Conservation (phyloP, 805 yeast species). For the Wickerhamomyces ciferrii region DNA sequence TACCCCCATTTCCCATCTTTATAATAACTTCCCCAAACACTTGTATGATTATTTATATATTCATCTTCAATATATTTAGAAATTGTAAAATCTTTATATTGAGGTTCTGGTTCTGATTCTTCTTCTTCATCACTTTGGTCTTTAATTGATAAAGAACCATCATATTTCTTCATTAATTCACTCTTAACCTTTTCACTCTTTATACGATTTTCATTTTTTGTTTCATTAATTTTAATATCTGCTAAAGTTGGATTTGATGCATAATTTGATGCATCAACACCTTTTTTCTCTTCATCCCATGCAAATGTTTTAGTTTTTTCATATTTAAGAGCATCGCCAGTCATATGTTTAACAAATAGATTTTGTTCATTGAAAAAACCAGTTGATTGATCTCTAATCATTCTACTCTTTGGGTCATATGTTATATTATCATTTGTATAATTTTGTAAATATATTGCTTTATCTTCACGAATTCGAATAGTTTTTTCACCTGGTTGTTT, state of each 20-base stretch:
- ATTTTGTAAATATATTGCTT: slow-evolving; percentile 62
- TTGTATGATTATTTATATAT: slow-evolving; percentile 30
- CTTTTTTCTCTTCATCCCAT: slow-evolving; percentile 34
- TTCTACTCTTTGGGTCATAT: slow-evolving; percentile 51
- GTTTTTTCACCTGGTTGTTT: slow-evolving; percentile 35
- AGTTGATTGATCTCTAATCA: slow-evolving; percentile 25
- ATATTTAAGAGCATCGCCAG: slow-evolving; percentile 54
- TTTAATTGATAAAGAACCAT: slow-evolving; percentile 16
- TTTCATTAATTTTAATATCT: slow-evolving; percentile 28
- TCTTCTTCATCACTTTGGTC: slow-evolving; percentile 5
- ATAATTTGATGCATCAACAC: slow-evolving; percentile 21
- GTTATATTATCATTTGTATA: slow-evolving; percentile 36
- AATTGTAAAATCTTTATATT: neutral
- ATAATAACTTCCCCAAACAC: slow-evolving; percentile 41
- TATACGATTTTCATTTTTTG: slow-evolving; percentile 24
- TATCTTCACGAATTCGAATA: slow-evolving; percentile 67
- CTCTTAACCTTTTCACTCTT: slow-evolving; percentile 25
- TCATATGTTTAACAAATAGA: slow-evolving; percentile 47
- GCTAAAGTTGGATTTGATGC: slow-evolving; percentile 45
- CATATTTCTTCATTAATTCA: slow-evolving; percentile 33
- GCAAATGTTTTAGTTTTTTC: slow-evolving; percentile 44
- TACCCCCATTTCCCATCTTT: slow-evolving; percentile 38
- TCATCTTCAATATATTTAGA: slow-evolving; percentile 32
- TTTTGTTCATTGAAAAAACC: slow-evolving; percentile 32
- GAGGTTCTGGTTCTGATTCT: slow-evolving; percentile 1